A percentile compares a stretch with the other conserved stretches of the same genome.
Conservation (phyloP, 306 rosid genomes). For the Cicer cuneatum region DNA sequence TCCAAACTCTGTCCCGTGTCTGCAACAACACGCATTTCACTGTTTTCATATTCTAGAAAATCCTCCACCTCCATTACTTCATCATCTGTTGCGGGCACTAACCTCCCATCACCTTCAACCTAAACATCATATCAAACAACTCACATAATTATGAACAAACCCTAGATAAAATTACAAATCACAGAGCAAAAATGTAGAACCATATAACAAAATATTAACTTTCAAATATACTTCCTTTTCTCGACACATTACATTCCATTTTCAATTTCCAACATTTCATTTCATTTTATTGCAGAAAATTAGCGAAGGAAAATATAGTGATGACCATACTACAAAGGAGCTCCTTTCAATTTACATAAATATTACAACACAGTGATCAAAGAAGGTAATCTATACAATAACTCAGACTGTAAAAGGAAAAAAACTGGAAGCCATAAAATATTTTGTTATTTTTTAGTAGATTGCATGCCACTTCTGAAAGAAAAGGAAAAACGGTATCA, state of each 20-base stretch:
- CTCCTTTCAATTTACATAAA: conserved; percentile 27
- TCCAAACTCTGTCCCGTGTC: conserved; percentile 63
- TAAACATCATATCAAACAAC: conserved; percentile 50
- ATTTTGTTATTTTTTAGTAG: conserved; percentile 23
- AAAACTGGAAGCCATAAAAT: conserved; percentile 13
- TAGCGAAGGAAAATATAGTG: background rate
- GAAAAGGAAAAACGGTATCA: background rate
- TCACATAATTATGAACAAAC: conserved; percentile 24
- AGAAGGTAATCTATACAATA: conserved; percentile 35
- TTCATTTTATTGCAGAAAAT: conserved; percentile 27
- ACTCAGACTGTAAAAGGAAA: conserved; percentile 30
- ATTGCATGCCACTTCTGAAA: conserved; percentile 30
- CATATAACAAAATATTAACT: conserved; percentile 20
- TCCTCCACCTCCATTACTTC: conserved; percentile 92
- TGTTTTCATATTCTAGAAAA: conserved; percentile 75
- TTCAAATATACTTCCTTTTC: conserved; percentile 13
- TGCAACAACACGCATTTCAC: conserved; percentile 65
- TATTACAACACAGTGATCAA: conserved; percentile 1
- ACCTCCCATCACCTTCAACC: conserved; percentile 99
- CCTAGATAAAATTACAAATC: conserved; percentile 25
- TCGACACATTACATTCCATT: conserved; percentile 12
- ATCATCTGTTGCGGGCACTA: conserved; percentile 98
- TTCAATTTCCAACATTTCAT: conserved; percentile 33
- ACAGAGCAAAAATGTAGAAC: conserved; percentile 25
- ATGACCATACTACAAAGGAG: conserved; percentile 11